A percentile compares a stretch with the other conserved stretches of the same genome.
phyloP scores from a whole-genome alignment of 2,329 filamentous ascomycete species.

The Trichophaea hybrida region DNA sequence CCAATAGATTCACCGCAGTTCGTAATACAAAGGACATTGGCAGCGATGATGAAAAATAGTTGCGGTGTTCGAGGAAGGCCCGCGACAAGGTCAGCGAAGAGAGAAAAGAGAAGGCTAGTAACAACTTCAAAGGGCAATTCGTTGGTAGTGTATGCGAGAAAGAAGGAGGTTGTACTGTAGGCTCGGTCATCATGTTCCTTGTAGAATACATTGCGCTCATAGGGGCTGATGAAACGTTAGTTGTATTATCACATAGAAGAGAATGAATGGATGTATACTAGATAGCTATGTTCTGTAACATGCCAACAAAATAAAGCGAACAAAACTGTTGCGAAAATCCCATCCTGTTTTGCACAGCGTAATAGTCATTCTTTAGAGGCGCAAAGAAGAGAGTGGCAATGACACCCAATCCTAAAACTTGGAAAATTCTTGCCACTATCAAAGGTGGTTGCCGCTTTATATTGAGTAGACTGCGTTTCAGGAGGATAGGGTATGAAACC shows the following conservation, averaged over 20 bases:
- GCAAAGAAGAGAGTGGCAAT: constrained; percentile 57
- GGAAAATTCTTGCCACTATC: constrained; percentile 50
- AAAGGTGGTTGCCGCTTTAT: constrained; percentile 51
- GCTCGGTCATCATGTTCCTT: constrained; percentile 60
- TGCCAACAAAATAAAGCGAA: constrained; percentile 59
- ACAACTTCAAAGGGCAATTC: constrained; percentile 59
- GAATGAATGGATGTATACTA: not conserved
- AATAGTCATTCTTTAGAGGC: constrained; percentile 54
- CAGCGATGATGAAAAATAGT: constrained; percentile 54
- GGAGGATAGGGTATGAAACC: constrained; percentile 50
- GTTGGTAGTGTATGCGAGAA: constrained; percentile 53
- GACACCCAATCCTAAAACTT: constrained; percentile 49
- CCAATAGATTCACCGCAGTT: constrained; percentile 61
- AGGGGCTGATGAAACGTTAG: constrained; percentile 45
- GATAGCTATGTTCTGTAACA: constrained; percentile 55
- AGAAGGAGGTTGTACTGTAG: constrained; percentile 57
- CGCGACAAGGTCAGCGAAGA: constrained; percentile 49
- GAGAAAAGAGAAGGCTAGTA: constrained; percentile 49
- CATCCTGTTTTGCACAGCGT: constrained; percentile 55
- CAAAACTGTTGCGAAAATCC: constrained; percentile 60
- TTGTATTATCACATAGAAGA: not conserved
- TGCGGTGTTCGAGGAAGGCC: constrained; percentile 47
- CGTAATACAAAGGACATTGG: constrained; percentile 58
- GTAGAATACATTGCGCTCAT: constrained; percentile 61
- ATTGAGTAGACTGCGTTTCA: constrained; percentile 55